Conservation (phyloP, 225 moss, liverwort and hornwort genomes). For the Rhytidiadelphus loreus region DNA sequence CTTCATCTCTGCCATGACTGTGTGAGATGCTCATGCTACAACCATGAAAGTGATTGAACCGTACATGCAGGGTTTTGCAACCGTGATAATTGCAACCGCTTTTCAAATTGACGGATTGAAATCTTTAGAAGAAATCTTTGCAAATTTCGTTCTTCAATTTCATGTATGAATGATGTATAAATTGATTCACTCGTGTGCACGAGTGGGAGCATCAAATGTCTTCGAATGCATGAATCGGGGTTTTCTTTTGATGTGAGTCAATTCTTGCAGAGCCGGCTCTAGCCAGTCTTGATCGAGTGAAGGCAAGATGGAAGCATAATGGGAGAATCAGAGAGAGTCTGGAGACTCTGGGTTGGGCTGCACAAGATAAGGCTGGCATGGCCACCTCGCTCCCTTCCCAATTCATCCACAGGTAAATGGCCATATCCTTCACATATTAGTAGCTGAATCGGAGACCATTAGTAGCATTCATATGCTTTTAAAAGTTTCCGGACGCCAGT, state of each 20-base stretch:
- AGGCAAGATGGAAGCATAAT: neutral
- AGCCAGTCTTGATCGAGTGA: neutral
- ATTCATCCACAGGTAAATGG: too few relatives aligned
- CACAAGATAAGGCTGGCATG: too few relatives aligned
- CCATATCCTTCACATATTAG: neutral
- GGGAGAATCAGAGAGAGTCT: neutral
- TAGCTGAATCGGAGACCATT: neutral
- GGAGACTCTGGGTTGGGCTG: neutral
- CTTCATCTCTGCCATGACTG: neutral
- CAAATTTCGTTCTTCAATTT: neutral
- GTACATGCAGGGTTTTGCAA: neutral
- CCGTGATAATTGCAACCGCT: too few relatives aligned
- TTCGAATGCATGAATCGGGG: neutral
- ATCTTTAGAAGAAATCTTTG: neutral
- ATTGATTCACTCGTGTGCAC: neutral
- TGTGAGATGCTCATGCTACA: neutral
- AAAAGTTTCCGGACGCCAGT: too few relatives aligned
- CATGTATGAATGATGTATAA: neutral
- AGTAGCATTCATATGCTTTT: neutral
- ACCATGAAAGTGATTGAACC: neutral
- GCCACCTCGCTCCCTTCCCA: too few relatives aligned
- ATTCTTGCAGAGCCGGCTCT: neutral
- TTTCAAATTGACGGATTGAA: neutral
- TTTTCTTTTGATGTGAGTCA: neutral
- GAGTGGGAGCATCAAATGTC: too few relatives aligned